phyloP scores from a whole-genome alignment of 2,329 filamentous ascomycete species.

The Diaporthe eres region DNA sequence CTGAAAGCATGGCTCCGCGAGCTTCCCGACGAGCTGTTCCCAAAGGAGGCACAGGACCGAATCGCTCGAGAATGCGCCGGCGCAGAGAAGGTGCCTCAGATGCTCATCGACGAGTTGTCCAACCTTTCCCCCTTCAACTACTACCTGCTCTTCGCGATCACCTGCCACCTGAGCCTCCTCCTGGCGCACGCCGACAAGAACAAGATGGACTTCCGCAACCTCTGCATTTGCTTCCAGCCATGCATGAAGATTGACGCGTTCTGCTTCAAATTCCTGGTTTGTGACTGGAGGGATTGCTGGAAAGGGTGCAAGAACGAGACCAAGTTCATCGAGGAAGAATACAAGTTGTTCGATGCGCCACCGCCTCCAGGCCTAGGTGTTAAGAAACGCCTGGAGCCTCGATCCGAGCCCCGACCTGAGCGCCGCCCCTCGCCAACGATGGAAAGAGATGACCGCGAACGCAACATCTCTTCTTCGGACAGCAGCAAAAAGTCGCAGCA shows the following conservation, averaged over 20 bases:
- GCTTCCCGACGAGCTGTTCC: constrained; percentile 94
- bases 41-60: constrained; percentile 84
- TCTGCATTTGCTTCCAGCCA: constrained; percentile 97
- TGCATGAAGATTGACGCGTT: constrained; percentile 97
- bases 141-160: constrained; percentile 96
- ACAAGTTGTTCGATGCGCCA: constrained; percentile 70
- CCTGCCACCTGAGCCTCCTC: constrained; percentile 92
- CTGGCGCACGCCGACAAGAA: constrained; percentile 95
- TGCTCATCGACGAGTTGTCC: constrained; percentile 92
- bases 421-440: constrained; percentile 34
- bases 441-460: constrained; percentile 54
- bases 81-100: constrained; percentile 83
- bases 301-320: constrained; percentile 94
- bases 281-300: constrained; percentile 97
- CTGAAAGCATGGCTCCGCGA: constrained; percentile 97
- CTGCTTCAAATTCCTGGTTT: constrained; percentile 95
- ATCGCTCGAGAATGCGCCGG: constrained; percentile 86
- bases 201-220: constrained; percentile 97
- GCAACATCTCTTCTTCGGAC: constrained; percentile 75
- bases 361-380: constrained; percentile 64
- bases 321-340: constrained; percentile 80
- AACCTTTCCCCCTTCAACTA: constrained; percentile 98
- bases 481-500: constrained; percentile 68
- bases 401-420: constrained; percentile 36
- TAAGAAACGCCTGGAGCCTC: constrained; percentile 38